Base-by-base conservation (phyloP, 78 protist species). In the Dictyostelium purpureum region DNA sequence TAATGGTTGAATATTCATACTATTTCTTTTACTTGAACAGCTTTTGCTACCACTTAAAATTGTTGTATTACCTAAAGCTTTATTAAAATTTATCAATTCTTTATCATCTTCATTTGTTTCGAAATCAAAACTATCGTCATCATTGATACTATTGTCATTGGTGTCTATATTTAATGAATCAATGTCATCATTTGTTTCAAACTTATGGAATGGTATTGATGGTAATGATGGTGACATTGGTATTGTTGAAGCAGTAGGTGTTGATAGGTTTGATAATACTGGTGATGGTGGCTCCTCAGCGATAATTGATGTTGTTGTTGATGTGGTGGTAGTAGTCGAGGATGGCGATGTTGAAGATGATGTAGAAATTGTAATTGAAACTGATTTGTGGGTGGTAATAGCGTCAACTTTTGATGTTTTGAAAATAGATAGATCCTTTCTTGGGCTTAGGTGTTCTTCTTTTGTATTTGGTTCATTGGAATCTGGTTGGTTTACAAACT, bases 341-440 rank as follows among this genome's bases (percentile, higher is more conserved):
- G 89, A 47, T 0, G 89, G 73, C 26, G 78, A 80, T 66, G 77
- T 67, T 38, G 63, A 56, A n/a, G 81, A 47, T 49, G 78, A 80
- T n/a, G 45, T 38, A 4, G 76, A 38, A n/a, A 67, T 67, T 10
- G 89, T 80, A 5, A 80, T 67, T 26, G 89, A 80, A 12, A 80
- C 76, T 7, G 89, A 80, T 80, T 80, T 80, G 18, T 73, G 66
- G 6, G 83, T 51, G 19, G 83, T 51, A 43, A 77, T 77, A 2
- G 47, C 56, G n/a, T 33, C 56, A 28, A 38, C 33, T 1, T 10
- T 24, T 43, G 69, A 21, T 33, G 56, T 24, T 33, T 40, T 56
- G 80, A 74, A 51, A 16, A 37, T 37, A 47, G 80, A 38, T 45
- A 19, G 40, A 18, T 33, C 12, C 5, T 45, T 31, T 12, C 11